These are phyloP conservation scores for Trichosporon sp. DNA, from an alignment of 1,284 basidiomycete genomes.

Conservation along the genomic window DNA sequence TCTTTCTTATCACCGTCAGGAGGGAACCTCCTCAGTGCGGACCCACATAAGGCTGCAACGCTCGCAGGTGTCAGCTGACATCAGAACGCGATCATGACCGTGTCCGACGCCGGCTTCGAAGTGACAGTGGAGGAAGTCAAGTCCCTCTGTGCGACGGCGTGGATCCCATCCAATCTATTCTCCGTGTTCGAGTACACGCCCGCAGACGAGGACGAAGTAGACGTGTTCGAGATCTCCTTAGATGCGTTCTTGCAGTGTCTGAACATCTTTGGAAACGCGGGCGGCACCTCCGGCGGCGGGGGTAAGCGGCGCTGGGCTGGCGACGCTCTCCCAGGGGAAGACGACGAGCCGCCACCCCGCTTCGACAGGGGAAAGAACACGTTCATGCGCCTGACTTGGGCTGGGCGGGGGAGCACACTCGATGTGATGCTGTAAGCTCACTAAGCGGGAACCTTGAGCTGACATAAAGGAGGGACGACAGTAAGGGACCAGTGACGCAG, in stretches of 20 bases:
- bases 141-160: slow-evolving; percentile 79
- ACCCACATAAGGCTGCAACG: too few relatives aligned
- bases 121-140: slow-evolving; percentile 84
- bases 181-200: slow-evolving; percentile 67
- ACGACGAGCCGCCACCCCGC: slow-evolving; percentile 52
- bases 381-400: slow-evolving; percentile 81
- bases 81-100: slow-evolving; percentile 76
- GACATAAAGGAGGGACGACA: slow-evolving; percentile 73
- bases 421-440: slow-evolving; percentile 73
- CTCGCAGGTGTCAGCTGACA: slow-evolving; percentile 22
- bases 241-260: slow-evolving; percentile 82
- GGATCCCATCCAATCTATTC: slow-evolving; percentile 76
- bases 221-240: slow-evolving; percentile 78
- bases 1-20: background rate
- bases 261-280: slow-evolving; percentile 86
- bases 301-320: slow-evolving; percentile 54
- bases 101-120: slow-evolving; percentile 71
- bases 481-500: slow-evolving; percentile 78
- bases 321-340: slow-evolving; percentile 58
- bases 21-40: too few relatives aligned
- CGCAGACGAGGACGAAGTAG: slow-evolving; percentile 38
- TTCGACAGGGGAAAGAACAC: slow-evolving; percentile 57
- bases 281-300: slow-evolving; percentile 23
- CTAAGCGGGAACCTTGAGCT: background rate
- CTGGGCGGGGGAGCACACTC: slow-evolving; percentile 76